Percentiles rank a stretch among this genome's conserved stretches.
phyloP scores from a whole-genome alignment of 495 filamentous ascomycete genomes.

The Aeminium ludgeri region DNA sequence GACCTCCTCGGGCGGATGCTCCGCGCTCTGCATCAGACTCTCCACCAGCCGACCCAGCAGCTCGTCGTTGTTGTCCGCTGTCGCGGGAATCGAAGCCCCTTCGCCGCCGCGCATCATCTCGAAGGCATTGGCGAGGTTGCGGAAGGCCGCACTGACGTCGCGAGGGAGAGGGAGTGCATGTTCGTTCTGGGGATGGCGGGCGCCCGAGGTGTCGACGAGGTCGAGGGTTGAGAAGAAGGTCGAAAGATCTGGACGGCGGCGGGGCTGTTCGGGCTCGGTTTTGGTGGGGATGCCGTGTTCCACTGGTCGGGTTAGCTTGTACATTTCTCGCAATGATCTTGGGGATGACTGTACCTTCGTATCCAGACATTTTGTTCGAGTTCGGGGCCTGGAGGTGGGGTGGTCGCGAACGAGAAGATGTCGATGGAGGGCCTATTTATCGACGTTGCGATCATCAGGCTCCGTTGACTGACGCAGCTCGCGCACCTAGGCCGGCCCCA shows the following conservation, averaged over 20 bases:
- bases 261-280: slow-evolving; percentile 24
- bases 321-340: neutral
- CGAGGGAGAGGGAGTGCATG: slow-evolving; percentile 56
- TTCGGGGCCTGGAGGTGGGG: too few species aligned
- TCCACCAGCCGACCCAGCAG: slow-evolving; percentile 46
- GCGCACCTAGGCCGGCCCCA: too few species aligned
- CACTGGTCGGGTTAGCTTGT: slow-evolving; percentile 33
- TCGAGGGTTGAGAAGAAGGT: slow-evolving; percentile 72
- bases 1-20: slow-evolving; percentile 47
- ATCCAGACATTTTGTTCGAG: slow-evolving; percentile 22
- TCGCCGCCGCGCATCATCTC: slow-evolving; percentile 24
- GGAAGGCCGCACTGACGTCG: slow-evolving; percentile 49
- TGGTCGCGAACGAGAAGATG: neutral
- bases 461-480: too few species aligned
- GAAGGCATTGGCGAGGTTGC: slow-evolving; percentile 43
- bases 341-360: slow-evolving; percentile 21
- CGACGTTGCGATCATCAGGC: too few species aligned
- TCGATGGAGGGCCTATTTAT: neutral
- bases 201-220: slow-evolving; percentile 36
- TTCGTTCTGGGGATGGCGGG: slow-evolving; percentile 33
- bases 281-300: slow-evolving; percentile 55
- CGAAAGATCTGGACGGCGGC: slow-evolving; percentile 66
- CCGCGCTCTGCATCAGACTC: slow-evolving; percentile 43
- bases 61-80: slow-evolving; percentile 25
- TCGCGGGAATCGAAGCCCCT: neutral